Conservation (phyloP, 225 moss, liverwort and hornwort species). For the Straminergon stramineum region DNA sequence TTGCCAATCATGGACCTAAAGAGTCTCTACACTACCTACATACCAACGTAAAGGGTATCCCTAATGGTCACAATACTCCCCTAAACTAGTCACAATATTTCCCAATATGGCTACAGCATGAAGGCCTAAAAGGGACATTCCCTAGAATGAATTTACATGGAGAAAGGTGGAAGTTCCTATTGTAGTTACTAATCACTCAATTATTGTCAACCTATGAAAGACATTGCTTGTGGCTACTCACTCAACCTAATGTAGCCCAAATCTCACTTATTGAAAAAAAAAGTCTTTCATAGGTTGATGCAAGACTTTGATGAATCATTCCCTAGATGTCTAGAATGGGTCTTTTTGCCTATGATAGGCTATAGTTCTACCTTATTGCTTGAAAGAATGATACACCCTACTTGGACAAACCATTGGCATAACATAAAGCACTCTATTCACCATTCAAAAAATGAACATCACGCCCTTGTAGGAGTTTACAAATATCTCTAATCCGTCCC, state of each 20-base stretch:
- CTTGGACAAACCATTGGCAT: background rate
- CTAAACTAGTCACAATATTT: too few species aligned
- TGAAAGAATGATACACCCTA: background rate
- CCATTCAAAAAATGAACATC: background rate
- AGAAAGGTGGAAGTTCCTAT: background rate
- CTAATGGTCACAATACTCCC: too few species aligned
- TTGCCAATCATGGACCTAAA: too few species aligned
- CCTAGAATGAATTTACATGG: background rate
- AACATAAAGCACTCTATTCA: background rate
- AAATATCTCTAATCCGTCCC: rapidly evolving
- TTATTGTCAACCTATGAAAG: background rate
- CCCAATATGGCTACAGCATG: rapidly evolving
- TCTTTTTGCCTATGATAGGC: rapidly evolving
- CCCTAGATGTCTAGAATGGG: rapidly evolving
- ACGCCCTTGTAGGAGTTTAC: background rate
- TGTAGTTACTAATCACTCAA: background rate
- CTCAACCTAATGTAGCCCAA: background rate
- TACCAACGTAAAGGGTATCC: too few species aligned
- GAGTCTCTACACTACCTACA: rapidly evolving
- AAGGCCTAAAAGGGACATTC: background rate
- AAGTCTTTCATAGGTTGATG: background rate
- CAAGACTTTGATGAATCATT: background rate
- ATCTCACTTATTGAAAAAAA: background rate
- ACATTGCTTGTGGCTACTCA: background rate
- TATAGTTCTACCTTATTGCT: background rate